phyloP scores from a whole-genome alignment of 345 rosid species.

The Rhodomyrtus tomentosa region DNA sequence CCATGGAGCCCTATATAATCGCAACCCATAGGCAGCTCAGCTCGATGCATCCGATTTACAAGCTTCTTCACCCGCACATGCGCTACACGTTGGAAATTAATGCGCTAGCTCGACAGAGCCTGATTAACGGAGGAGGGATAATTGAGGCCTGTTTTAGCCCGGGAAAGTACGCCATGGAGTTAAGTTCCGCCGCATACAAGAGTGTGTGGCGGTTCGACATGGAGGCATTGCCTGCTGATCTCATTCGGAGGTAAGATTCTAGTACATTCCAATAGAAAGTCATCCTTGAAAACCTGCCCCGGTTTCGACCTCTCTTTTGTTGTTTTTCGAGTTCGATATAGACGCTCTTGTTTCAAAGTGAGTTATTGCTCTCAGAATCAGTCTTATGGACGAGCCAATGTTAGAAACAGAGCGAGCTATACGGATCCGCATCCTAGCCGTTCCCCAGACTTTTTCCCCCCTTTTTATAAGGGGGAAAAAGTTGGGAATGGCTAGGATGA shows the following conservation, averaged over 20 bases:
- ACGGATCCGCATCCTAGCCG: too few relatives aligned
- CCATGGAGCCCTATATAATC: slow-evolving; percentile 84
- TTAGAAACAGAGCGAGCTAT: too few relatives aligned
- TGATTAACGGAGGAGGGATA: slow-evolving; percentile 86
- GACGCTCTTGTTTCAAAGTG: background rate
- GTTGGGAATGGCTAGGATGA: too few relatives aligned
- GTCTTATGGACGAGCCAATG: too few relatives aligned
- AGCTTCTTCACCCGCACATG: slow-evolving; percentile 83
- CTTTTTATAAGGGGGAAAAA: too few relatives aligned
- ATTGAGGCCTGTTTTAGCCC: slow-evolving; percentile 88
- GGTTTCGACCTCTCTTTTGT: background rate
- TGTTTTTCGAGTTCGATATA: background rate
- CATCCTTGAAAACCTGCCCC: background rate
- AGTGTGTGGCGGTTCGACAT: slow-evolving; percentile 72
- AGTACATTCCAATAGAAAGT: background rate
- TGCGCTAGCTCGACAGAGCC: slow-evolving; percentile 79
- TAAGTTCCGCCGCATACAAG: slow-evolving; percentile 89
- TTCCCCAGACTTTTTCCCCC: too few relatives aligned
- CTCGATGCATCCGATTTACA: slow-evolving; percentile 77
- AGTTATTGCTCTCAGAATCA: background rate
- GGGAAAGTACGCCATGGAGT: slow-evolving; percentile 65
- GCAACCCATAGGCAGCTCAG: slow-evolving; percentile 86
- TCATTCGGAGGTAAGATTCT: slow-evolving; percentile 49
- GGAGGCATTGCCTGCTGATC: slow-evolving; percentile 97
- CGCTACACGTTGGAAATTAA: slow-evolving; percentile 90